Evolutionary conservation across 345 rosid genomes (phyloP).

Genomic region (Gossypium herbaceum): DNA sequence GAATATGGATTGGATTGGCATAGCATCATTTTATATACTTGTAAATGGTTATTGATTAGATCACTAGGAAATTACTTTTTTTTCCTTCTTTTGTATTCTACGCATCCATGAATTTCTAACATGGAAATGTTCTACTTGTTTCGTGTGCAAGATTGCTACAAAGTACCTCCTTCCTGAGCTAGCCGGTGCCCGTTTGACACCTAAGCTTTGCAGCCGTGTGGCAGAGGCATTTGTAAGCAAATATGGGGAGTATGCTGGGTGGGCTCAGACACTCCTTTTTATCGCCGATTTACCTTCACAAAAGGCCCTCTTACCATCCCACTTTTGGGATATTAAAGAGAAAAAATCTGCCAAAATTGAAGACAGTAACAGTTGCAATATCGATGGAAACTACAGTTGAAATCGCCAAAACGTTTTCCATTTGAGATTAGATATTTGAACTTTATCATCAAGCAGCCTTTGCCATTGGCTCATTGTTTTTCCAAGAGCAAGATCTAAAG

Average conservation of each 20-base stretch:
- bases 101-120: constrained; percentile 19
- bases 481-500: constrained; percentile 12
- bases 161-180: constrained; percentile 77
- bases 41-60: background rate
- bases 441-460: background rate
- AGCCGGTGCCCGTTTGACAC: constrained; percentile 67
- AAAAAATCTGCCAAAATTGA: constrained; percentile 30
- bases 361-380: constrained; percentile 10
- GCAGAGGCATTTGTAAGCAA: constrained; percentile 91
- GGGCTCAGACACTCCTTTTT: constrained; percentile 94
- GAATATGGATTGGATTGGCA: background rate
- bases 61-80: background rate
- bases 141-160: constrained; percentile 67
- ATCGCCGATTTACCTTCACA: constrained; percentile 88
- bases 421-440: background rate
- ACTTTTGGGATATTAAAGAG: constrained; percentile 30
- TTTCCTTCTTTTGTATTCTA: background rate
- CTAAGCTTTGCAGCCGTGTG: constrained; percentile 62
- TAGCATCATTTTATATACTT: background rate
- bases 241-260: constrained; percentile 91
- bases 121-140: constrained; percentile 18
- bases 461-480: background rate
- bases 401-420: background rate
- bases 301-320: constrained; percentile 56
- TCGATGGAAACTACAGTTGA: constrained; percentile 17